Conservation (phyloP, 164 flowering plant species). For the Piper longum region DNA sequence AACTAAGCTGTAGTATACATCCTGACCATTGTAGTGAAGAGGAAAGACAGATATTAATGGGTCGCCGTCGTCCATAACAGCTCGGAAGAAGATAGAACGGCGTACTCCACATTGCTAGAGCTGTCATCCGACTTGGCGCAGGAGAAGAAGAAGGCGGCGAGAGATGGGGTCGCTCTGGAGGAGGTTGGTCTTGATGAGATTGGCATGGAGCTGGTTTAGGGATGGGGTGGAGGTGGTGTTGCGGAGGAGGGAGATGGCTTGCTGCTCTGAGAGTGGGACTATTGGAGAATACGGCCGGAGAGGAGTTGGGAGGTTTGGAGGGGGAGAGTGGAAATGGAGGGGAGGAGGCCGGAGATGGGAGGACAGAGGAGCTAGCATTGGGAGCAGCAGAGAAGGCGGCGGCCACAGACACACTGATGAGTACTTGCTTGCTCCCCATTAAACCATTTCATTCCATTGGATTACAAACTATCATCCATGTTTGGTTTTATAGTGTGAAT, state of each 20-base stretch:
- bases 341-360: too few species aligned
- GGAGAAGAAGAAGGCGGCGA: constrained; percentile 1
- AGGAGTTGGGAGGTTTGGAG: too few species aligned
- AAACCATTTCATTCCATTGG: too few species aligned
- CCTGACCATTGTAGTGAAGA: background rate
- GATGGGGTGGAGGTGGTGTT: background rate
- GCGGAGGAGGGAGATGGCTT: background rate
- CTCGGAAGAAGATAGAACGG: background rate
- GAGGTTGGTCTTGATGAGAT: background rate
- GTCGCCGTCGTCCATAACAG: too few species aligned
- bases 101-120: background rate
- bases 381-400: too few species aligned
- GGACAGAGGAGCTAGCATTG: too few species aligned
- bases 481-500: too few species aligned
- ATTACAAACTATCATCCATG: too few species aligned
- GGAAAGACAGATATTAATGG: constrained; percentile 1
- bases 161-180: background rate
- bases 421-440: too few species aligned
- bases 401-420: too few species aligned
- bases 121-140: background rate
- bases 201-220: background rate
- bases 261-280: constrained; percentile 1
- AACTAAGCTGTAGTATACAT: background rate
- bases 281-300: background rate
- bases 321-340: too few species aligned